Evolutionary conservation across 345 rosid species (phyloP), one percentile per base, ranked within the genome.

Genomic region (Hibiscus tridactylites): DNA sequence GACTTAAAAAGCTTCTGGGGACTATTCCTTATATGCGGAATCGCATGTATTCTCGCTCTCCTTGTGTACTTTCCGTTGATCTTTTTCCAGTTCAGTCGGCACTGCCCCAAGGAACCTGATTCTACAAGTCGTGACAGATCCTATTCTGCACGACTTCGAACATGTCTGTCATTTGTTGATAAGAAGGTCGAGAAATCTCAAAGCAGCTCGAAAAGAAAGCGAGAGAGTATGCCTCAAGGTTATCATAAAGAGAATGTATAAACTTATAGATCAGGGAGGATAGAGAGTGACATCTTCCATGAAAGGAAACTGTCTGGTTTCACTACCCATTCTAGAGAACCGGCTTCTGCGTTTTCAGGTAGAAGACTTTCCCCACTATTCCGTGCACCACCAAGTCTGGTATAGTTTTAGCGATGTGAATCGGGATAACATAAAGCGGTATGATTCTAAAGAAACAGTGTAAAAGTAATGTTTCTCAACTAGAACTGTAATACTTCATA

Each of bases 1-100:
- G 78, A 76, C 19, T 68, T 91, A 1, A 79, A 76, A 71, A 89
- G 93, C 85, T 93, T 93, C 81, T 85, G 88, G 91, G 97, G 97
- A 16, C 61, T 93, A 33, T 93, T 91, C 81, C 86, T 93, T 47
- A 79, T 93, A 5, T 85, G 86, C 65, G 98, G 97, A 75, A 76
- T 87, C 49, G 85, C 88, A 9, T 85, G 87, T 76, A 31, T 85
- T 21, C 9, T 88, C 3, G 86, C 98, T 54, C 91, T 88, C 59
- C 64, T 81, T 11, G 31, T 85, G 16, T 88, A 91, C 86, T 73
- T 91, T 37, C 79, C 83, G 80, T 65, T 4, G 71, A 82, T 80
- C 57, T 47, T 85, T 16, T 84, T 76, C n/a, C 84, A 88, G 71
- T 91, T 87, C 80, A 85, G 58, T 71, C 74, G 56, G 57, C 71